These are phyloP conservation scores for Cordyceps javanica DNA, from an alignment of 2,329 filamentous ascomycete genomes.

Conservation along the genomic window DNA sequence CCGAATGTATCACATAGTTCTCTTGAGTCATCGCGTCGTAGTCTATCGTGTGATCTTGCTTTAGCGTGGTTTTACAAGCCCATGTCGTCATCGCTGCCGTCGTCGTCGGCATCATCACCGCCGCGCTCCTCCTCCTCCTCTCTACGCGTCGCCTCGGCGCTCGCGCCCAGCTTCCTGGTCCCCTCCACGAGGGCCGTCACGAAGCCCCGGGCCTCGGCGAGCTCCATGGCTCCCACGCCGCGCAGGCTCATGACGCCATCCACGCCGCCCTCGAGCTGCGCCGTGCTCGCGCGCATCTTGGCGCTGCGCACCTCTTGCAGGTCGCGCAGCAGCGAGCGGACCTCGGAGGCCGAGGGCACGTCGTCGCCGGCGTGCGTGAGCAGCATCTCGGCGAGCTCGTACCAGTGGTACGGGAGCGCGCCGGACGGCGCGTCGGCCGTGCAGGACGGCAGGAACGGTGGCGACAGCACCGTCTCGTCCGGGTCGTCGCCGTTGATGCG, in stretches of 20 bases:
- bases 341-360: constrained; percentile 64
- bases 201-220: constrained; percentile 80
- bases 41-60: background rate
- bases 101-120: constrained; percentile 52
- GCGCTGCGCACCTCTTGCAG: constrained; percentile 82
- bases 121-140: constrained; percentile 68
- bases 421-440: constrained; percentile 62
- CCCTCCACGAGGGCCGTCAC: constrained; percentile 83
- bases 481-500: constrained; percentile 20
- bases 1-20: background rate
- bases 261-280: constrained; percentile 62
- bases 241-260: constrained; percentile 62
- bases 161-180: constrained; percentile 74
- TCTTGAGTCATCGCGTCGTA: background rate
- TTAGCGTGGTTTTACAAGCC: constrained; percentile 22
- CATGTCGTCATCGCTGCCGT: constrained; percentile 52
- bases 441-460: constrained; percentile 75
- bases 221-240: constrained; percentile 88
- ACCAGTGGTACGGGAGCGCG: constrained; percentile 88
- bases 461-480: constrained; percentile 40
- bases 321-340: constrained; percentile 71
- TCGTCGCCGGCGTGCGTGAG: constrained; percentile 82
- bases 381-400: constrained; percentile 82
- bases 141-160: constrained; percentile 67
- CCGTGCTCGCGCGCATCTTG: constrained; percentile 74